phyloP scores from a whole-genome alignment of 139 green algal genomes.

The Chlamydomonas incerta region DNA sequence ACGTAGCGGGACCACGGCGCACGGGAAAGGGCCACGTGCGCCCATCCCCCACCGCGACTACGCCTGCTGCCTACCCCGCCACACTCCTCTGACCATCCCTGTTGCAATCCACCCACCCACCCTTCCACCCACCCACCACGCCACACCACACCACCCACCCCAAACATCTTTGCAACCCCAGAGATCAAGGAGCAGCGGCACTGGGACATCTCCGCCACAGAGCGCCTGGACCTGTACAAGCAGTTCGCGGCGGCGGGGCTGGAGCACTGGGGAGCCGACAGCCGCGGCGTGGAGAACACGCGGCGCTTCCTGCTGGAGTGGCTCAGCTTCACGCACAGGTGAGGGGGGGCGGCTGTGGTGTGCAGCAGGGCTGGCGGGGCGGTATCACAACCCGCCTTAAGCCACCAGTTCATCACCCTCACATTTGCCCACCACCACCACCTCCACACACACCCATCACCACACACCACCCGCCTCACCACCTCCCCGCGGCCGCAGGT shows the following conservation, averaged over 20 bases:
- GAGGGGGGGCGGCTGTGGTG: neutral
- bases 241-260: conserved; percentile 82
- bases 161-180: conserved; percentile 44
- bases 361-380: too few species aligned
- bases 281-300: conserved; percentile 92
- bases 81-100: too few species aligned
- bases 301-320: conserved; percentile 97
- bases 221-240: conserved; percentile 93
- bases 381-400: too few species aligned
- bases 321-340: conserved; percentile 90
- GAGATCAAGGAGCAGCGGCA: conserved; percentile 96
- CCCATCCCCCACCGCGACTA: too few species aligned
- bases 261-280: conserved; percentile 96
- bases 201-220: conserved; percentile 94
- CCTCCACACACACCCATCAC: too few species aligned
- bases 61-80: too few species aligned
- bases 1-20: too few species aligned
- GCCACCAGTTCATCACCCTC: too few species aligned
- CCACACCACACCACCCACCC: too few species aligned
- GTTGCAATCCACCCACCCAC: neutral
- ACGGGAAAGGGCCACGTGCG: too few species aligned
- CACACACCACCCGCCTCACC: neutral
- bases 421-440: too few species aligned
- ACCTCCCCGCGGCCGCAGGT: conserved; percentile 64
- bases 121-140: too few species aligned